Evolutionary conservation across 495 filamentous ascomycete species (phyloP).

Genomic region (Penicillium atrosanguineum): DNA sequence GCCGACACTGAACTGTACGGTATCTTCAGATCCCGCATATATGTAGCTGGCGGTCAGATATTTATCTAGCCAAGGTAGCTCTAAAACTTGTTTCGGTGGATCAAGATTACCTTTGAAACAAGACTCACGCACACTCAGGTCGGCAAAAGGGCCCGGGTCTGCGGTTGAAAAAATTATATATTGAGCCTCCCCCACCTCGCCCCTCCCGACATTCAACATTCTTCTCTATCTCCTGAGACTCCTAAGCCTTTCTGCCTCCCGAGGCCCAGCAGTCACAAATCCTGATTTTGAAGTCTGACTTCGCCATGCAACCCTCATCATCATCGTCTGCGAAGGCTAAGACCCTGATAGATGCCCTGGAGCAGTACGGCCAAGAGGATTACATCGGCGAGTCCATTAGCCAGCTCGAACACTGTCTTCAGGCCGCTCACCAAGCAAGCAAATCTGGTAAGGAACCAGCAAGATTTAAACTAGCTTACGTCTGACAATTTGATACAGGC

Average conservation of each 20-base stretch:
- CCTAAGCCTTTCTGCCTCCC: too few species aligned
- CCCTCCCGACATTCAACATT: background rate
- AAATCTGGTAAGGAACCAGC: slow-evolving; percentile 13
- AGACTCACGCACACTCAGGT: background rate
- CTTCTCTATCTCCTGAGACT: background rate
- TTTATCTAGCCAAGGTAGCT: background rate
- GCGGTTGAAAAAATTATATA: background rate
- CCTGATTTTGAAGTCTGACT: background rate
- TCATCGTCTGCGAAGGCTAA: background rate
- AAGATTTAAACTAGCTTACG: background rate
- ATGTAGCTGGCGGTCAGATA: background rate
- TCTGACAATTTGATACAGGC: slow-evolving; percentile 11
- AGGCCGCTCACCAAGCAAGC: slow-evolving; percentile 37
- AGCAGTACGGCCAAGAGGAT: slow-evolving; percentile 32
- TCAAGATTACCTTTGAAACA: background rate
- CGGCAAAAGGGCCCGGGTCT: background rate
- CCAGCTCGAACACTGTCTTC: slow-evolving; percentile 47
- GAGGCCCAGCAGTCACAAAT: background rate
- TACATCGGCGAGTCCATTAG: slow-evolving; percentile 45
- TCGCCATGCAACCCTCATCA: background rate
- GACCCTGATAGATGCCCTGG: slow-evolving; percentile 6
- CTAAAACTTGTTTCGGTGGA: background rate
- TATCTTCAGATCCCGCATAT: too few species aligned
- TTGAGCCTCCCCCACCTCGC: background rate
- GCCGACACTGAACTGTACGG: background rate